Evolutionary conservation across 2,329 filamentous ascomycete genomes (phyloP), one percentile per base, ranked within the genome.

Genomic region (Claviceps sp.): DNA sequence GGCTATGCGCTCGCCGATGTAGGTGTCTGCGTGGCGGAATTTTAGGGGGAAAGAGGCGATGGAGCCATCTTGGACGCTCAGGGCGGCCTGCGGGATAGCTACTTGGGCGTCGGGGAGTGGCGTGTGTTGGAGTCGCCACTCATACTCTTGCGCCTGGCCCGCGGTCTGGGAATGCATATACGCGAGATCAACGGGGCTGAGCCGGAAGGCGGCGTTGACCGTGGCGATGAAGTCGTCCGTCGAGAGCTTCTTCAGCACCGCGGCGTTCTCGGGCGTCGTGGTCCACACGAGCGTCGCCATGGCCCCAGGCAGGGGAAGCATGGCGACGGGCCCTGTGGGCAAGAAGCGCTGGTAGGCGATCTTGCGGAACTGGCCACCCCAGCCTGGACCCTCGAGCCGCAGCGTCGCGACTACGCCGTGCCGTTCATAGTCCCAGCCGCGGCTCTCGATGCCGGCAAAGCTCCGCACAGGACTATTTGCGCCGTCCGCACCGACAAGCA

Each of bases 291-390:
- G 74, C 0, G 88, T 90, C 4, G 90, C 84, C 64, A 81, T 78
- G 57, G 86, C 85, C 20, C 86, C 86, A 0, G 93, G 93, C 8
- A 98, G 73, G 1, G 93, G 93, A 1, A 98, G 79, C 70, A 97
- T 82, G 18, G 93, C 93, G 50, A 97, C 81, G 0, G 93, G 93
- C 0, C 93, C 93, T 0, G 87, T 88, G 4, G 93, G 93, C 14
- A 98, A 74, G 71, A 98, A 98, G 51, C 93, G 82, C 70, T 98
- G 93, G 66, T 95, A 98, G 26, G 93, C 93, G 48, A 84, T 88
- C 64, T 86, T 88, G 61, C 63, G 71, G 48, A 72, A 70, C 16
- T 74, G 70, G 30, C 75, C 74, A 37, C 72, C 73, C 70, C 74
- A 77, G 38, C 76, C 77, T 47, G 72, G 70, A 52, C 78, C 78